These are phyloP conservation scores for Leccinellum luteum DNA, from an alignment of 768 basidiomycete species.

Conservation along the genomic window DNA sequence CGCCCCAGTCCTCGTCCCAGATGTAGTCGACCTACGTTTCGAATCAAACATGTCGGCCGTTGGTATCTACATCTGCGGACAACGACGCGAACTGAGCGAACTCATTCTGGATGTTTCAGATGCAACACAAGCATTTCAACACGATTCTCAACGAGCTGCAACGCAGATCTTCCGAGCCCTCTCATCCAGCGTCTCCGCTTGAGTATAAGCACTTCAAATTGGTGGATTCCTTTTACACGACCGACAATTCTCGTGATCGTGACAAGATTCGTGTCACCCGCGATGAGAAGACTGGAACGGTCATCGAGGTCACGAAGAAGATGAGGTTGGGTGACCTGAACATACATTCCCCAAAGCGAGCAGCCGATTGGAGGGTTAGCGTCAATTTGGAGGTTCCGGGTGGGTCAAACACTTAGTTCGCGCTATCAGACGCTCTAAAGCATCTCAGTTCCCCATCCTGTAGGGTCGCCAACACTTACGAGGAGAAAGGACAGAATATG, in stretches of 20 bases:
- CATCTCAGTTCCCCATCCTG: slow-evolving; percentile 61
- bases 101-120: slow-evolving; percentile 40
- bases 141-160: slow-evolving; percentile 81
- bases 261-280: slow-evolving; percentile 81
- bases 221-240: slow-evolving; percentile 73
- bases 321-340: slow-evolving; percentile 84
- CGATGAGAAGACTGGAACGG: slow-evolving; percentile 66
- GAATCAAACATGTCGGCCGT: slow-evolving; percentile 93
- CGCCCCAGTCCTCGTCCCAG: slow-evolving; percentile 62
- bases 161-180: slow-evolving; percentile 49
- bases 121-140: slow-evolving; percentile 88
- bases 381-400: slow-evolving; percentile 90
- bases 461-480: slow-evolving; percentile 57
- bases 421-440: neutral
- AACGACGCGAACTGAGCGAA: slow-evolving; percentile 4
- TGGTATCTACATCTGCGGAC: slow-evolving; percentile 31
- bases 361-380: slow-evolving; percentile 90
- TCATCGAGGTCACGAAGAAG: slow-evolving; percentile 74
- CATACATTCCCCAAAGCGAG: slow-evolving; percentile 75
- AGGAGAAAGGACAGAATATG: slow-evolving; percentile 88
- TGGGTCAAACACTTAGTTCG: slow-evolving; percentile 36
- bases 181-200: slow-evolving; percentile 55
- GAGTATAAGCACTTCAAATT: slow-evolving; percentile 75
- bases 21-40: slow-evolving; percentile 65
- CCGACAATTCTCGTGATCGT: slow-evolving; percentile 36